Percentiles rank a stretch among this genome's conserved stretches.
Evolutionary conservation across 208 protist species (phyloP).

Genomic region (Borovskyia barvae): DNA sequence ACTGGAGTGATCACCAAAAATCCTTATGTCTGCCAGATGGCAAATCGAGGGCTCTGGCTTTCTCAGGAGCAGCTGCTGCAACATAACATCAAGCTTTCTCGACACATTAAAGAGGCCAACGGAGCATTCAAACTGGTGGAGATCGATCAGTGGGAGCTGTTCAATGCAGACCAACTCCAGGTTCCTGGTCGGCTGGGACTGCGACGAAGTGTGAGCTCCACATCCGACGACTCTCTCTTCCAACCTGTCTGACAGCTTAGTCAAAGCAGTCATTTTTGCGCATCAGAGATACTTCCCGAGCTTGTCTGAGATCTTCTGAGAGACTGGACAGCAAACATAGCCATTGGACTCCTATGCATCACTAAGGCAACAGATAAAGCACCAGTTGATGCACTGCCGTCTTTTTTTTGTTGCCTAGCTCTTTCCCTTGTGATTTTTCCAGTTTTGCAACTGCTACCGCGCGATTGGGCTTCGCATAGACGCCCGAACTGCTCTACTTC

Average conservation of each 20-base stretch:
- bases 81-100: constrained; percentile 35
- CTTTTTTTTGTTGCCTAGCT: too few species aligned
- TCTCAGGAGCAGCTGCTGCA: constrained; percentile 83
- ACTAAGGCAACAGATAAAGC: too few species aligned
- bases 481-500: too few species aligned
- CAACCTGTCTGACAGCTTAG: constrained; percentile 27
- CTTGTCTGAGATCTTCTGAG: too few species aligned
- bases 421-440: too few species aligned
- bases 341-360: too few species aligned
- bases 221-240: constrained; percentile 20
- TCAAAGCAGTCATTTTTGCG: background rate
- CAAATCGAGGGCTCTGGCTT: constrained; percentile 76
- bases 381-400: too few species aligned
- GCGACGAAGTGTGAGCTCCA: constrained; percentile 19
- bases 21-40: constrained; percentile 64
- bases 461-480: too few species aligned
- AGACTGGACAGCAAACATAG: too few species aligned
- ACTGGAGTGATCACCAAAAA: constrained; percentile 67
- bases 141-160: constrained; percentile 82
- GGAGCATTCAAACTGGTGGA: constrained; percentile 60
- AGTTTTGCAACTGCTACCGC: too few species aligned
- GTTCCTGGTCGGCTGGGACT: constrained; percentile 79
- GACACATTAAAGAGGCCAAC: constrained; percentile 17
- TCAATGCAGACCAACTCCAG: constrained; percentile 83
- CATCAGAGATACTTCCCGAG: too few species aligned